These are phyloP conservation scores for Camelina hispida DNA, from an alignment of 345 rosid species.

Conservation along the genomic window DNA sequence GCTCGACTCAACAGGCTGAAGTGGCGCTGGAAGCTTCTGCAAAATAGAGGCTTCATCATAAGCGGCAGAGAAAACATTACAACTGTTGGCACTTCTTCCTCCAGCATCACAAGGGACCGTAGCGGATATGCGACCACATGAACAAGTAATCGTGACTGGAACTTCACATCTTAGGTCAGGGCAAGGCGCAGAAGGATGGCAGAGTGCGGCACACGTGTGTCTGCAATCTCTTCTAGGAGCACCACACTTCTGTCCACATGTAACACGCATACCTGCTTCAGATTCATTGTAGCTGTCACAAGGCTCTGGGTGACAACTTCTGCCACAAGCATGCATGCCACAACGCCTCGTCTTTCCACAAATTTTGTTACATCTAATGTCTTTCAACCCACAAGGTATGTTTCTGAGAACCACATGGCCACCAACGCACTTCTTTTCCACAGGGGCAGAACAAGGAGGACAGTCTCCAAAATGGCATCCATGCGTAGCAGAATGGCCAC, in stretches of 20 bases:
- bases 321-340: conserved; percentile 93
- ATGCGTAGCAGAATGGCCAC: conserved; percentile 92
- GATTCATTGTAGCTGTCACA: conserved; percentile 58
- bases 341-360: conserved; percentile 95
- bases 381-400: conserved; percentile 94
- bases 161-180: conserved; percentile 86
- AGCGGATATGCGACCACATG: conserved; percentile 78
- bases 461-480: conserved; percentile 98
- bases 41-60: conserved; percentile 71
- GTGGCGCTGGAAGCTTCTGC: conserved; percentile 69
- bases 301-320: conserved; percentile 79
- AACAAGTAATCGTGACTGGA: conserved; percentile 75
- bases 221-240: conserved; percentile 95
- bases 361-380: conserved; percentile 86
- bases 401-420: conserved; percentile 95
- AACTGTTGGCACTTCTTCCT: conserved; percentile 56
- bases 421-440: conserved; percentile 90
- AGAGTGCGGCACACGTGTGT: conserved; percentile 79
- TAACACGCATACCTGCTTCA: conserved; percentile 55
- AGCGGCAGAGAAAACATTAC: conserved; percentile 46
- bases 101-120: conserved; percentile 93
- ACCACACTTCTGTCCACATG: conserved; percentile 95
- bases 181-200: conserved; percentile 85
- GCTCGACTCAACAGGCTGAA: conserved; percentile 70
- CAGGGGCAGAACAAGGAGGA: conserved; percentile 91